phyloP scores from a whole-genome alignment of 306 rosid species.

The Dryas alaskensis region DNA sequence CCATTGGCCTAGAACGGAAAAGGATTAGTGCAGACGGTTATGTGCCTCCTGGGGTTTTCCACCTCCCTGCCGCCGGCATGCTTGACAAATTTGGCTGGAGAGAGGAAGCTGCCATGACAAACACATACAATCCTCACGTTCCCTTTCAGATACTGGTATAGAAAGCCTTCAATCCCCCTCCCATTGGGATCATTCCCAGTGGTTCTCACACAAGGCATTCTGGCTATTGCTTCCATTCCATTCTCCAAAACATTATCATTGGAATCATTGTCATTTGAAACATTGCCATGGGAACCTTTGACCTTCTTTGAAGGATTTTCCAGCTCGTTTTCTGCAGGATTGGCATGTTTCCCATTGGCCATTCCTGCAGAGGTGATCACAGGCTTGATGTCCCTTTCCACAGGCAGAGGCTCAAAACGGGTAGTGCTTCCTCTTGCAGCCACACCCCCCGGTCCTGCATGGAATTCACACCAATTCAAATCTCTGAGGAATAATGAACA shows the following conservation, averaged over 20 bases:
- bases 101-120: constrained; percentile 66
- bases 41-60: constrained; percentile 59
- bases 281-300: background rate
- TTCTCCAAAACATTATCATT: background rate
- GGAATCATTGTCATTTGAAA: no score
- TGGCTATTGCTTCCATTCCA: constrained; percentile 29
- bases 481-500: background rate
- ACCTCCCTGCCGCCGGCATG: constrained; percentile 60
- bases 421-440: no score
- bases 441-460: background rate
- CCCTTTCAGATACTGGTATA: constrained; percentile 43
- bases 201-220: constrained; percentile 53
- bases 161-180: constrained; percentile 52
- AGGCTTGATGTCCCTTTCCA: background rate
- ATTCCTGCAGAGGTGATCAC: no score
- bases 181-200: constrained; percentile 41
- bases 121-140: constrained; percentile 56
- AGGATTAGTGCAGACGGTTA: constrained; percentile 31
- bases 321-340: constrained; percentile 10
- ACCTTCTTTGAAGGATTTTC: constrained; percentile 34
- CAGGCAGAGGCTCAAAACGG: background rate
- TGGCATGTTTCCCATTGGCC: background rate
- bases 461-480: background rate
- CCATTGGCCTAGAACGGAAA: constrained; percentile 13
- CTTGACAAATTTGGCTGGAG: constrained; percentile 63